A percentile compares a stretch with the other conserved stretches of the same genome.
phyloP scores from a whole-genome alignment of 2,329 filamentous ascomycete genomes.

The Alternaria viburni region DNA sequence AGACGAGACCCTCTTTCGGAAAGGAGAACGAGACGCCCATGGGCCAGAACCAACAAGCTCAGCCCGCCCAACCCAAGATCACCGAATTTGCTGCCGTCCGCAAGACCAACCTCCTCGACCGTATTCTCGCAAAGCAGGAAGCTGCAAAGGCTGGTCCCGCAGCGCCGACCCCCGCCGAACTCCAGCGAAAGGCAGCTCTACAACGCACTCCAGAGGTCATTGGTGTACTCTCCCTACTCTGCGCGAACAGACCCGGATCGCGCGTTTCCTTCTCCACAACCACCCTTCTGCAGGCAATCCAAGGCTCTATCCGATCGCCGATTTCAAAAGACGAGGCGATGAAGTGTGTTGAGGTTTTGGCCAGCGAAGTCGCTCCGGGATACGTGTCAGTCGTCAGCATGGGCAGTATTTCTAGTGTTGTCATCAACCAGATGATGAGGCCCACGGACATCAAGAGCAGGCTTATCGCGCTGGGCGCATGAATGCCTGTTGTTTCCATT shows the following conservation, averaged over 20 bases:
- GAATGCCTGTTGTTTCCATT: neutral
- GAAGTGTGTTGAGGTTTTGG: slow-evolving; percentile 52
- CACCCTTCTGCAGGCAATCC: slow-evolving; percentile 51
- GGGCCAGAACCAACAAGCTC: slow-evolving; percentile 12
- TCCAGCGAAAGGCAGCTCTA: slow-evolving; percentile 55
- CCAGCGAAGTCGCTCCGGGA: slow-evolving; percentile 51
- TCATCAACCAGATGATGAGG: slow-evolving; percentile 48
- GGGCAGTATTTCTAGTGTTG: slow-evolving; percentile 52
- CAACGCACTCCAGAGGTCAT: slow-evolving; percentile 56
- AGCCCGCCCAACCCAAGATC: slow-evolving; percentile 44
- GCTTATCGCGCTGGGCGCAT: slow-evolving; percentile 38
- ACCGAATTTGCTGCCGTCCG: slow-evolving; percentile 49
- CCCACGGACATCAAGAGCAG: slow-evolving; percentile 42
- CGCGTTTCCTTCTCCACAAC: slow-evolving; percentile 55
- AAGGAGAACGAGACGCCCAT: slow-evolving; percentile 40
- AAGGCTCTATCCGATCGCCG: slow-evolving; percentile 54
- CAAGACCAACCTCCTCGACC: slow-evolving; percentile 56
- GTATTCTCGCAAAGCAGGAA: slow-evolving; percentile 59
- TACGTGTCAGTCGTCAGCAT: slow-evolving; percentile 51
- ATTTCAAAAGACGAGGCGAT: slow-evolving; percentile 54
- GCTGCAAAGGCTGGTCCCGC: slow-evolving; percentile 45
- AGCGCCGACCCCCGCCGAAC: slow-evolving; percentile 51
- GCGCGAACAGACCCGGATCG: slow-evolving; percentile 40
- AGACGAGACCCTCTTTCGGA: slow-evolving; percentile 32
- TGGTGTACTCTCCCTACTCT: slow-evolving; percentile 52